Evolutionary conservation across 2,329 filamentous ascomycete genomes (phyloP).

Genomic region (Phoma sp.): DNA sequence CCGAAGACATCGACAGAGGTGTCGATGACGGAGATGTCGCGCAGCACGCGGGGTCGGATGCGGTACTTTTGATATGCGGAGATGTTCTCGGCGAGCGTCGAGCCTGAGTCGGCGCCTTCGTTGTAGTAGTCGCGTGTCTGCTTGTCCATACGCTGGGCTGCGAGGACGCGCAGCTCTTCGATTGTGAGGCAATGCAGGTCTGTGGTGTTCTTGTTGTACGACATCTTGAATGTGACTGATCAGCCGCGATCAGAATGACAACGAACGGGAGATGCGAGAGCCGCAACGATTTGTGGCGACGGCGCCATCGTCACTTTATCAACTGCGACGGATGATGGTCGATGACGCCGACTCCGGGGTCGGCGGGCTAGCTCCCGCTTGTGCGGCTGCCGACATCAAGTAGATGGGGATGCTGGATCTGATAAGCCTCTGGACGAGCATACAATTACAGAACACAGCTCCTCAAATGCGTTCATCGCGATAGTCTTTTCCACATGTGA

Average conservation of each 20-base stretch:
- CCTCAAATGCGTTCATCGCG: no score
- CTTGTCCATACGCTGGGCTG: conserved; percentile 40
- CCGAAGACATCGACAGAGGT: conserved; percentile 39
- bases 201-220: conserved; percentile 20
- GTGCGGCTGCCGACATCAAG: conserved; percentile 10
- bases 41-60: conserved; percentile 46
- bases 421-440: background rate
- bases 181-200: conserved; percentile 40
- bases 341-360: conserved; percentile 18
- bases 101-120: conserved; percentile 32
- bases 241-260: background rate
- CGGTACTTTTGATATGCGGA: conserved; percentile 40
- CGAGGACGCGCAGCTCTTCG: conserved; percentile 32
- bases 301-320: conserved; percentile 14
- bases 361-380: conserved; percentile 10
- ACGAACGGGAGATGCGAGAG: background rate
- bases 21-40: conserved; percentile 48
- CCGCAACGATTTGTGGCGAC: background rate
- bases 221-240: background rate
- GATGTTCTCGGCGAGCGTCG: conserved; percentile 35
- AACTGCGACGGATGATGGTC: conserved; percentile 3
- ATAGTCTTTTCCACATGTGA: no score
- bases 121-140: conserved; percentile 41
- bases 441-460: background rate
- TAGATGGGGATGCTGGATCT: conserved; percentile 1